Evolutionary conservation across 2,329 filamentous ascomycete species (phyloP), one percentile per base, ranked within the genome.

Genomic region (Paradendryphiella salina): DNA sequence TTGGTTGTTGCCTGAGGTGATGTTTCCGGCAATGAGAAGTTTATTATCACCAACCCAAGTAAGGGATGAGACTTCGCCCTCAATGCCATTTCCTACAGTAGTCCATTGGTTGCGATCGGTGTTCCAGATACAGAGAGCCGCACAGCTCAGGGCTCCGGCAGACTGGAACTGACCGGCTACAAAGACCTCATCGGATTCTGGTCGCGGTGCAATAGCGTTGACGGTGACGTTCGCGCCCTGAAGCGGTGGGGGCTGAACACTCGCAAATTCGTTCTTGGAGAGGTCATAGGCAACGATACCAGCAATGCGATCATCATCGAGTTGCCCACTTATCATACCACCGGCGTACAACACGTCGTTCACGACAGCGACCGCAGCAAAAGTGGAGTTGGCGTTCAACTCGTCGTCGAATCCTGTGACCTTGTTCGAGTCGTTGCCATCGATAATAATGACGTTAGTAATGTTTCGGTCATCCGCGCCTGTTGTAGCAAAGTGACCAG

Each of bases 201-300:
- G 88, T 47, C 86, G 87, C 7, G 86, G 79, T 9, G 84, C 82
- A 60, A 99, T 90, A 21, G 88, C 79, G 50, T 90, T 87, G 34
- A 97, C 91, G 2, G 84, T 83, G 20, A 85, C 84, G 55, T 85
- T 82, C 5, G 79, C 77, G 11, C 93, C 92, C 9, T 80, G 80
- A 2, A 97, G 78, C 1, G 87, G 81, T 21, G 91, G 86, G 1
- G 93, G 90, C 64, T 96, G 91, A 2, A 79, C 80, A 48, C 78
- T 77, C 9, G 75, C 71, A 61, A 88, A 91, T 2, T 80, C 78
- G 45, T 82, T 83, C 39, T 77, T 80, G 2, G 77, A 76, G 13
- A 99, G 78, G 67, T 96, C 85, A 72, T 94, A 97, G 0, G 87
- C 82, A 28, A 96, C 76, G 11, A 99, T 77, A 2, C 93, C 94